These are phyloP conservation scores for Penicillium angulare DNA, from an alignment of 495 filamentous ascomycete species.

Conservation along the genomic window DNA sequence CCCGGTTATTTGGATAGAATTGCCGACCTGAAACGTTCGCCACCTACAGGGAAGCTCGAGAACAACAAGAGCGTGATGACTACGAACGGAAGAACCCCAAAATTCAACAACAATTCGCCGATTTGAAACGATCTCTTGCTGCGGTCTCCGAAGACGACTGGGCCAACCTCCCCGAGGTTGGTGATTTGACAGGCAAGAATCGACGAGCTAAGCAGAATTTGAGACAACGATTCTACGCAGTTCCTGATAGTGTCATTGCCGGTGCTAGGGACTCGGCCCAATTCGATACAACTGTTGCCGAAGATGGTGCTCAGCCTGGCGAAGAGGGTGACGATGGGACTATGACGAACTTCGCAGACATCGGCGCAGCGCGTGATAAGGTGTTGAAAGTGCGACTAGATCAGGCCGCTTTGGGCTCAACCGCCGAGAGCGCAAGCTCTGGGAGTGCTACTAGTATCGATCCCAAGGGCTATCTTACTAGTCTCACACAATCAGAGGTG, in stretches of 20 bases:
- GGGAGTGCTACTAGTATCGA: conserved; percentile 92
- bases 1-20: conserved; percentile 72
- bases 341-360: conserved; percentile 97
- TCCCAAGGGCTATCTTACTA: conserved; percentile 93
- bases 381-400: conserved; percentile 89
- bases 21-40: conserved; percentile 70
- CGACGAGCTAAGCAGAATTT: conserved; percentile 78
- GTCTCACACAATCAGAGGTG: conserved; percentile 72
- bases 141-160: conserved; percentile 93
- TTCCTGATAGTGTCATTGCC: conserved; percentile 93
- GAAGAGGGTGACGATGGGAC: conserved; percentile 69
- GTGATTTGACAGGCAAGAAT: conserved; percentile 93
- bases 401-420: conserved; percentile 73
- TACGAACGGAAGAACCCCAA: conserved; percentile 97
- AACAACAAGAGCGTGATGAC: conserved; percentile 84
- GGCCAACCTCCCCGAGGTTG: conserved; percentile 92
- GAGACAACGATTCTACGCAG: conserved; percentile 88
- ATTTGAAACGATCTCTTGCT: conserved; percentile 85
- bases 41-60: conserved; percentile 89
- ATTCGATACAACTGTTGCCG: conserved; percentile 79
- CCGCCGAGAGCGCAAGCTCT: conserved; percentile 59
- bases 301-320: conserved; percentile 61
- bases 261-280: conserved; percentile 76
- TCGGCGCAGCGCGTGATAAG: conserved; percentile 91
- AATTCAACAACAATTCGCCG: conserved; percentile 97